Evolutionary conservation across 1,139 yeast genomes (phyloP), one percentile per base, ranked within the genome.

Genomic region (Diutina ranongensis): DNA sequence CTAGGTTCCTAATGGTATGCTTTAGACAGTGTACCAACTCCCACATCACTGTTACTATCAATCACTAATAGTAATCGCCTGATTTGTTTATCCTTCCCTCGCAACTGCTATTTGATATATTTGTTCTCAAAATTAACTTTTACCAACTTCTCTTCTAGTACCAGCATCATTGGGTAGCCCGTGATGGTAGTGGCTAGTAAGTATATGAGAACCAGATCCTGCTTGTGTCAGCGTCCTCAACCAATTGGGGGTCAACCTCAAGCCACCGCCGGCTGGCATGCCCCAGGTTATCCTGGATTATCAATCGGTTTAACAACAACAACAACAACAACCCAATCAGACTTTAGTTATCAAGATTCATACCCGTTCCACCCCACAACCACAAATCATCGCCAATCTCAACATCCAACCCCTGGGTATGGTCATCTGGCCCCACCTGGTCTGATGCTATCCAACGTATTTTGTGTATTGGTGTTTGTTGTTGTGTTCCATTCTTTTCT

Each of bases 361-460:
- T 38, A 38, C 32, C 32, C 42, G n/a, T 38, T 38, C 20, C 42
- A 38, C 20, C 31, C 42, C n/a, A n/a, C 42, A 18, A 12, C 19
- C 10, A 15, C 20, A 19, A 9, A 31, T 15, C 32, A 38, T 12
- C 42, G 32, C 1, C 42, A 38, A 15, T 38, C 42, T 2, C 42
- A 21, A 20, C 42, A 38, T 4, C 32, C 42, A 7, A 22, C n/a
- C 19, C 42, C 42, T 4, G 42, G 42, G 3, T 38, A 38, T 20
- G 42, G 32, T 21, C 42, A 38, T 18, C 42, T 38, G 42, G 20
- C 31, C 18, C 21, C 42, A 8, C 42, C 42, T 18, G 20, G 19
- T 12, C 31, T 25, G 42, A 15, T 20, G 20, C 42, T 38, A n/a
- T n/a, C n/a, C n/a, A n/a, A n/a, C n/a, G n/a, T n/a, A n/a, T n/a